Conservation (phyloP, 2,329 filamentous ascomycete species). For the Atkinsonella hypoxylon region DNA sequence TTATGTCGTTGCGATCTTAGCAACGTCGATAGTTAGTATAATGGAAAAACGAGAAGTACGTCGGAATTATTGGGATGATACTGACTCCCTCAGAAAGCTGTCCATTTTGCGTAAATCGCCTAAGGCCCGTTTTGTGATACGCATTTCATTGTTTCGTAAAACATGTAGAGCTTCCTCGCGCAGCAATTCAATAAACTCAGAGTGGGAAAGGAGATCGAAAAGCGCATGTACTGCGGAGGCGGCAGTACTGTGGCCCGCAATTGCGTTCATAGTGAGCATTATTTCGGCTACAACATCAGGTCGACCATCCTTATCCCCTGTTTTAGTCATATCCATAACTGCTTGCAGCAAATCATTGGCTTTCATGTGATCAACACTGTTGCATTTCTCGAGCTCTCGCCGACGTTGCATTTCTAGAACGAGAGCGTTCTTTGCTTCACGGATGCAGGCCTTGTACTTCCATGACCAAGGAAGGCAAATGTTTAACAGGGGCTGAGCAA, state of each 20-base stretch:
- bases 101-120: conserved; percentile 7
- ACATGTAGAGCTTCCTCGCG: conserved; percentile 2
- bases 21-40: background rate
- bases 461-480: conserved; percentile 3
- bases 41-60: background rate
- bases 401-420: conserved; percentile 5
- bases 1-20: conserved; percentile 7
- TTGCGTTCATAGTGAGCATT: conserved; percentile 2
- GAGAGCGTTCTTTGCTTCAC: conserved; percentile 2
- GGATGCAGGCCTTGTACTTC: conserved; percentile 2
- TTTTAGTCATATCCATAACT: conserved; percentile 5
- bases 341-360: conserved; percentile 7
- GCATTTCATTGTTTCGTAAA: background rate
- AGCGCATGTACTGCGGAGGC: conserved; percentile 6
- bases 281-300: conserved; percentile 3
- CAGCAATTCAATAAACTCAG: conserved; percentile 2
- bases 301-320: background rate
- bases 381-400: conserved; percentile 1
- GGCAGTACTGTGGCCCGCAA: conserved; percentile 8
- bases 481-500: conserved; percentile 4
- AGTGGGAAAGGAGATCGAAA: conserved; percentile 3
- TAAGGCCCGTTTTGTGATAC: conserved; percentile 4
- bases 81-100: conserved; percentile 9
- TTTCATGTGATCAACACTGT: background rate
- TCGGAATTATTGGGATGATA: background rate